phyloP scores from a whole-genome alignment of 331 rosid species.

The Telfairia occidentalis region DNA sequence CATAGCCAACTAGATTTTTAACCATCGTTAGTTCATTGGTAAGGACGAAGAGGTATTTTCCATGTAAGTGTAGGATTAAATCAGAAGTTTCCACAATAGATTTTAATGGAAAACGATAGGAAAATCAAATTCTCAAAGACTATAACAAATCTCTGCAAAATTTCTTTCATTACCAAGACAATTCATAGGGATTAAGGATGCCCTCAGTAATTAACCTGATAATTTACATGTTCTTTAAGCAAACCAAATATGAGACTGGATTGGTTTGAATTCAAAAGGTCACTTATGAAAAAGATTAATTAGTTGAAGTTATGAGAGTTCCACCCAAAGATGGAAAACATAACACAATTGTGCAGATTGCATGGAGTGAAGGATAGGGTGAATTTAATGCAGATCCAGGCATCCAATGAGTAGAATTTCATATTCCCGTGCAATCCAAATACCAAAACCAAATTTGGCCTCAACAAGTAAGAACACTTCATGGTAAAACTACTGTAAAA shows the following conservation, averaged over 20 bases:
- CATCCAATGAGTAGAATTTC: neutral
- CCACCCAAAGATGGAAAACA: neutral
- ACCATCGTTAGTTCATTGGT: neutral
- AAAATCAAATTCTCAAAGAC: neutral
- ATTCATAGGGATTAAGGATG: neutral
- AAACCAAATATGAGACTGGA: neutral
- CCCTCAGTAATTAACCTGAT: neutral
- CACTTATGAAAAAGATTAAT: neutral
- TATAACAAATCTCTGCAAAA: neutral
- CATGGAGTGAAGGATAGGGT: neutral
- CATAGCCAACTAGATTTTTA: neutral
- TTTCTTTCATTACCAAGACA: neutral
- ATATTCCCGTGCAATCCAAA: neutral
- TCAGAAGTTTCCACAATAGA: neutral
- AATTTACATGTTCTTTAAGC: neutral
- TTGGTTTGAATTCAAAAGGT: neutral
- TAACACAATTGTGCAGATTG: neutral
- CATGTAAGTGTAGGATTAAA: neutral
- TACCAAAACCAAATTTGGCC: neutral
- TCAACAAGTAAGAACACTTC: slow-evolving; percentile 12
- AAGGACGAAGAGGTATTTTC: neutral
- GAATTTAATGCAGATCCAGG: neutral
- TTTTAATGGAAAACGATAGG: neutral
- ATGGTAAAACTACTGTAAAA: slow-evolving; percentile 13
- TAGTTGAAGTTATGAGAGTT: neutral